Conservation (phyloP, 257 asterid species). For the Lithospermum erythrorhizon region DNA sequence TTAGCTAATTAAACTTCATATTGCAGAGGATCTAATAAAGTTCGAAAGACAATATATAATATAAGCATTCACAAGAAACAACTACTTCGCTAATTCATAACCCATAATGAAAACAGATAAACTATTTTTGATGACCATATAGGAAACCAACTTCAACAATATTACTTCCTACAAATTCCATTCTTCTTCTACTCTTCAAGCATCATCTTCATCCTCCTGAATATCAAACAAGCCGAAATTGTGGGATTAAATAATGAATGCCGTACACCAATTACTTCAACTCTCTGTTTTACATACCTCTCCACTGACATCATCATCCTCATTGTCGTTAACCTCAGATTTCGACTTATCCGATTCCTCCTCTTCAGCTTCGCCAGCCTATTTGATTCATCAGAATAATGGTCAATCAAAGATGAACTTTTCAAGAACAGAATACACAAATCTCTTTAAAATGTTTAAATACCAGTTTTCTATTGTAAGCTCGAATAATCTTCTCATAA, state of each 20-base stretch:
- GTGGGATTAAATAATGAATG: not conserved
- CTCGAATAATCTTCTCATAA: constrained; percentile 51
- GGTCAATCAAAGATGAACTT: not conserved
- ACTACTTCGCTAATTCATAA: not conserved
- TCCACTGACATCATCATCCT: constrained; percentile 17
- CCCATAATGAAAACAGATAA: not conserved
- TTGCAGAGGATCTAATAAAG: not conserved
- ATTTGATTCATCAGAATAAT: not conserved
- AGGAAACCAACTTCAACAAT: too few species aligned
- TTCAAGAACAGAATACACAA: not conserved
- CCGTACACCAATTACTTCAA: not conserved
- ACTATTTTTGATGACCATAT: too few species aligned
- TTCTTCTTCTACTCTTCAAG: not conserved
- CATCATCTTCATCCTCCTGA: constrained; percentile 1
- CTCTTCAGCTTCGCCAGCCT: constrained; percentile 21
- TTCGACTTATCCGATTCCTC: constrained; percentile 26
- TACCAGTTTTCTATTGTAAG: constrained; percentile 60
- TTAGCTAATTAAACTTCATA: too few species aligned
- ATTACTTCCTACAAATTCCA: not conserved
- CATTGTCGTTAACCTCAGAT: constrained; percentile 24
- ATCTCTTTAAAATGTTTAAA: not conserved
- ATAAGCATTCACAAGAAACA: not conserved
- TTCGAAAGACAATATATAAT: not conserved
- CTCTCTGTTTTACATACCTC: constrained; percentile 7
- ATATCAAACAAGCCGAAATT: not conserved